Conservation (phyloP, 441 rosid species). For the Biscutella auriculata region DNA sequence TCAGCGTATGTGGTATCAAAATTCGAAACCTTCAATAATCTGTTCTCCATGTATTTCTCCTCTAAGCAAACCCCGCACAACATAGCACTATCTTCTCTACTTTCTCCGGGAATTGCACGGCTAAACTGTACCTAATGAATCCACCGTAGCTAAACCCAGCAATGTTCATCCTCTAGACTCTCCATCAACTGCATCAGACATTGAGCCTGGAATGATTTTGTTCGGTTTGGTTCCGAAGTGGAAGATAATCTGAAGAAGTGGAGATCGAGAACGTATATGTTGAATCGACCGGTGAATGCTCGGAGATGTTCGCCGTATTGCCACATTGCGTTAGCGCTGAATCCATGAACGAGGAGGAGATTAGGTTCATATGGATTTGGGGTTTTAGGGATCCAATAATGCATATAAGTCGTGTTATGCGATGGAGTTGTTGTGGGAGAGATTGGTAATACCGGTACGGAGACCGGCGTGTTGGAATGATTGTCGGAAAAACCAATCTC, state of each 20-base stretch:
- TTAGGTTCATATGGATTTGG: slow-evolving; percentile 32
- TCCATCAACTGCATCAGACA: slow-evolving; percentile 45
- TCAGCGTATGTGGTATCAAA: no score
- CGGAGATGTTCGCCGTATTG: slow-evolving; percentile 51
- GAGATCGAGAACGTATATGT: slow-evolving; percentile 65
- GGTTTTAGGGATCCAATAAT: slow-evolving; percentile 53
- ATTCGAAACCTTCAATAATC: no score
- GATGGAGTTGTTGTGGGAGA: slow-evolving; percentile 29
- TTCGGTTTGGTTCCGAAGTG: slow-evolving; percentile 30
- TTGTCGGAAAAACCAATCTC: slow-evolving; percentile 55
- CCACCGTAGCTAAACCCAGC: slow-evolving; percentile 74
- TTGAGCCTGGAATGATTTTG: slow-evolving; percentile 46
- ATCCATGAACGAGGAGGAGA: slow-evolving; percentile 57
- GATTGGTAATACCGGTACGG: slow-evolving; percentile 34
- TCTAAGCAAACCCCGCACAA: slow-evolving; percentile 67
- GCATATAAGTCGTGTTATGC: slow-evolving; percentile 42
- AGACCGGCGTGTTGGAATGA: slow-evolving; percentile 54
- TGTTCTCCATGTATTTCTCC: slow-evolving; percentile 49
- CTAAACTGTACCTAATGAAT: slow-evolving; percentile 60
- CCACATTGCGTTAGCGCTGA: slow-evolving; percentile 77
- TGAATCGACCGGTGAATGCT: slow-evolving; percentile 36
- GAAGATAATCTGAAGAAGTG: slow-evolving; percentile 42
- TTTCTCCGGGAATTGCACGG: slow-evolving; percentile 36
- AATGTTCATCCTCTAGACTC: slow-evolving; percentile 34
- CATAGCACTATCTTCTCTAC: slow-evolving; percentile 52